These are phyloP conservation scores for Schizophyllum commune DNA, from an alignment of 1,284 basidiomycete species.

Conservation along the genomic window DNA sequence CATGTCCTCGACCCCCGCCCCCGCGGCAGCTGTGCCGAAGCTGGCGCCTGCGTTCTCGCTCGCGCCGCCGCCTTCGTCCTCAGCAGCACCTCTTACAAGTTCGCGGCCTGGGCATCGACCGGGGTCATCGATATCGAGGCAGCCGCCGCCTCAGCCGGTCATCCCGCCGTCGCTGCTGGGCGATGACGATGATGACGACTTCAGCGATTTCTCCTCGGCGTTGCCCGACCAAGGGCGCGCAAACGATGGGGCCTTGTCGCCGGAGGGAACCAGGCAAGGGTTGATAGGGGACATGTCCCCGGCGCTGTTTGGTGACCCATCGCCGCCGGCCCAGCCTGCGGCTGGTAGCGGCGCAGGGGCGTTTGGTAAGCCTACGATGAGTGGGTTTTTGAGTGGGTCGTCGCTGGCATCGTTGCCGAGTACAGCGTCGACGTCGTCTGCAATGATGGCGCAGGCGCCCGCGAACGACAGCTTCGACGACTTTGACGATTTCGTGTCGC, in stretches of 20 bases:
- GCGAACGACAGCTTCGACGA: conserved; percentile 25
- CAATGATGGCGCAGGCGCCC: conserved; percentile 9
- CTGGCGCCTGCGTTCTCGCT: conserved; percentile 3
- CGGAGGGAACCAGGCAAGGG: neutral
- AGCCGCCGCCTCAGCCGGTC: neutral
- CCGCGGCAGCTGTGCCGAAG: conserved; percentile 11
- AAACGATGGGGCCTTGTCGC: neutral
- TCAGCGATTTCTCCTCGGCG: conserved; percentile 27
- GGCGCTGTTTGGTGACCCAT: neutral
- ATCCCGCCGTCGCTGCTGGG: neutral
- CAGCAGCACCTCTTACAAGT: conserved; percentile 10
- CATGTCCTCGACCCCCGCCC: conserved; percentile 13
- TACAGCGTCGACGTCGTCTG: conserved; percentile 11
- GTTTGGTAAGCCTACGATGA: neutral
- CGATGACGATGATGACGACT: conserved; percentile 27
- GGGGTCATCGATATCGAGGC: neutral
- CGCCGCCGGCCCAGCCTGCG: neutral
- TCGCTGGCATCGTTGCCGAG: conserved; percentile 6
- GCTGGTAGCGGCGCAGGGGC: neutral
- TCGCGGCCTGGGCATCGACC: neutral
- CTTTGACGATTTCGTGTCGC: conserved; percentile 39
- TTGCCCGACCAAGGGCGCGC: neutral
- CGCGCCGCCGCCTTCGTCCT: neutral
- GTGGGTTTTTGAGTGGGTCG: neutral
- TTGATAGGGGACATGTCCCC: neutral